Conservation (phyloP, 768 basidiomycete genomes). For the Amanita thiersii region DNA sequence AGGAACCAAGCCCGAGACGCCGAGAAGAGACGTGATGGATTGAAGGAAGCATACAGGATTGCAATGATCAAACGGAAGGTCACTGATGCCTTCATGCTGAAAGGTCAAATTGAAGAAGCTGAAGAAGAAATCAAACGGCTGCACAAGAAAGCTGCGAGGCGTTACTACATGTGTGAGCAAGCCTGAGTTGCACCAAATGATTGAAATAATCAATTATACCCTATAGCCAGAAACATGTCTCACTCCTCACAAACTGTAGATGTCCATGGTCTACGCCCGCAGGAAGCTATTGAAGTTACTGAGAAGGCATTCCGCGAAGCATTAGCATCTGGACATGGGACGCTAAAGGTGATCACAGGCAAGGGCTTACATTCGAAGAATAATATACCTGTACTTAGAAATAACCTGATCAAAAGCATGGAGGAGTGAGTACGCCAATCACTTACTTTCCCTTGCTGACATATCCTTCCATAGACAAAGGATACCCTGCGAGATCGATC, state of each 20-base stretch:
- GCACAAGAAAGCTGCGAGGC: slow-evolving; percentile 36
- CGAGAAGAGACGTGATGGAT: slow-evolving; percentile 19
- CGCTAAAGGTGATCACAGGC: slow-evolving; percentile 45
- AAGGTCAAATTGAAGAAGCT: slow-evolving; percentile 26
- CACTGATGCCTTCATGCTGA: slow-evolving; percentile 30
- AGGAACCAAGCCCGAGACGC: slow-evolving; percentile 32
- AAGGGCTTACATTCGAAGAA: slow-evolving; percentile 77
- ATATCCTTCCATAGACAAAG: slow-evolving; percentile 37
- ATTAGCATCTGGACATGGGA: slow-evolving; percentile 21
- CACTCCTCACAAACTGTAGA: slow-evolving; percentile 30
- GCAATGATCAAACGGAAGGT: slow-evolving; percentile 24
- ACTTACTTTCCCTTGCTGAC: slow-evolving; percentile 2
- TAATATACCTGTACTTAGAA: slow-evolving; percentile 71
- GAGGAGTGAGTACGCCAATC: slow-evolving; percentile 34
- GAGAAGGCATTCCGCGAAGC: slow-evolving; percentile 35
- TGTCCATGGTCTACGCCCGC: slow-evolving; percentile 39
- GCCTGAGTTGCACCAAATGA: slow-evolving; percentile 6
- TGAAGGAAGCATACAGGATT: slow-evolving; percentile 19
- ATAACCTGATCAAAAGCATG: slow-evolving; percentile 73
- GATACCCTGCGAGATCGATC: slow-evolving; percentile 65
- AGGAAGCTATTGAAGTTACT: slow-evolving; percentile 36
- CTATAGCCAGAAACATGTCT: slow-evolving; percentile 29
- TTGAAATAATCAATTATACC: slow-evolving; percentile 3
- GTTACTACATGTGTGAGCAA: slow-evolving; percentile 35
- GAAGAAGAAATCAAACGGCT: slow-evolving; percentile 26